Evolutionary conservation across 352 stramenopile genomes (phyloP), one percentile per base, ranked within the genome.

Genomic region (Phytophthora ohioensis): DNA sequence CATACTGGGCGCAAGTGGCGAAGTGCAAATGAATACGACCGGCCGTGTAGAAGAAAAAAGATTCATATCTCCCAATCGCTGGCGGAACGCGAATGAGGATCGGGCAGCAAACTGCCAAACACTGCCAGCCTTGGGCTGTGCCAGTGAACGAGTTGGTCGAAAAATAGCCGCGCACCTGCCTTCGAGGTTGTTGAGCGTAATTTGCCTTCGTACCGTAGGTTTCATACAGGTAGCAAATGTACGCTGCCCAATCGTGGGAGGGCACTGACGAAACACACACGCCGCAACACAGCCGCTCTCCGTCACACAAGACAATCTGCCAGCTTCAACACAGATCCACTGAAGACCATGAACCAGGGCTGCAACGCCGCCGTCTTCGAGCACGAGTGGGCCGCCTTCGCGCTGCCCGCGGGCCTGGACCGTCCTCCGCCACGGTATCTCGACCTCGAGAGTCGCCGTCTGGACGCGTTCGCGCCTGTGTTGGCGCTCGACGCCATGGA

Each of bases 261-360:
- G 52, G 21, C 31, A 21, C 32, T 55, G 47, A 60, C 62, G 54
- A 65, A 65, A 54, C 21, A 39, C 17, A 46, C 41, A 32, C 21
- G 21, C 21, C 21, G 59, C 9, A 69, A 67, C 58, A 63, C 59
- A 49, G 68, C 51, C 57, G 68, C 47, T 48, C 32, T 62, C 41
- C 51, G 62, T 64, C 69, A 76, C 21, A 27, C 63, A 76, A 73
- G 36, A 21, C 41, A 60, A 71, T 64, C 63, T 38, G 27, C 63
- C 39, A 43, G 43, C 69, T 72, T 69, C 59, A 65, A 69, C 58
- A 42, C 57, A 58, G 35, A 55, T 32, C 49, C 2, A 17, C 38
- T 46, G 7, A 27, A 54, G 34, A 51, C 21, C 36, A 17, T 77
- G 69, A 73, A 70, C 49, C 31, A 65, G 41, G 53, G 53, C 58